Conservation (phyloP, 164 flowering plant species). For the Chloranthus sessilifolius region DNA sequence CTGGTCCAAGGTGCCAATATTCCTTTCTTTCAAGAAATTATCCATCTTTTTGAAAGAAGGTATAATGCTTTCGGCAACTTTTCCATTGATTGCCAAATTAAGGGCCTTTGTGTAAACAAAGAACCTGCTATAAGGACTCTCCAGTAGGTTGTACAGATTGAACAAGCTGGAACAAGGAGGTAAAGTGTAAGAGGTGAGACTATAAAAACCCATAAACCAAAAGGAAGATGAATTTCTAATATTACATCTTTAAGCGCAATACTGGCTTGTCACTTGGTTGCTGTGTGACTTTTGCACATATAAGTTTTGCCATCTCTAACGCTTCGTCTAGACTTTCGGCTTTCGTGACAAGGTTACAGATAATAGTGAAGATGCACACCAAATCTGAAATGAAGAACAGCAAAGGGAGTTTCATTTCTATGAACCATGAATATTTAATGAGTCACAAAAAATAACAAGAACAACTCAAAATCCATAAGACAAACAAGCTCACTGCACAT, state of each 20-base stretch:
- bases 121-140: slow-evolving; percentile 67
- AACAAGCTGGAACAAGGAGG: slow-evolving; percentile 55
- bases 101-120: slow-evolving; percentile 81
- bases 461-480: no score
- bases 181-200: slow-evolving; percentile 6
- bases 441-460: no score
- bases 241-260: slow-evolving; percentile 86
- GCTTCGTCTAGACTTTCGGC: slow-evolving; percentile 63
- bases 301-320: slow-evolving; percentile 74
- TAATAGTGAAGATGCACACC: slow-evolving; percentile 78
- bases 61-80: slow-evolving; percentile 63
- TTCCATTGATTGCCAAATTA: slow-evolving; percentile 64
- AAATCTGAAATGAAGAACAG: slow-evolving; percentile 43
- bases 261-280: slow-evolving; percentile 84
- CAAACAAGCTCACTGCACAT: no score
- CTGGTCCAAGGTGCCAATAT: slow-evolving; percentile 61
- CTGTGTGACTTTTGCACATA: slow-evolving; percentile 55
- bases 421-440: no score
- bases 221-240: background rate
- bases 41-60: slow-evolving; percentile 88
- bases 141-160: slow-evolving; percentile 86
- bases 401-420: no score
- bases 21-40: slow-evolving; percentile 87
- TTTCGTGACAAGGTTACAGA: slow-evolving; percentile 83
- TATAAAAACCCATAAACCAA: background rate